phyloP scores from a whole-genome alignment of 208 protist species.

The Naegleria fowleri region DNA sequence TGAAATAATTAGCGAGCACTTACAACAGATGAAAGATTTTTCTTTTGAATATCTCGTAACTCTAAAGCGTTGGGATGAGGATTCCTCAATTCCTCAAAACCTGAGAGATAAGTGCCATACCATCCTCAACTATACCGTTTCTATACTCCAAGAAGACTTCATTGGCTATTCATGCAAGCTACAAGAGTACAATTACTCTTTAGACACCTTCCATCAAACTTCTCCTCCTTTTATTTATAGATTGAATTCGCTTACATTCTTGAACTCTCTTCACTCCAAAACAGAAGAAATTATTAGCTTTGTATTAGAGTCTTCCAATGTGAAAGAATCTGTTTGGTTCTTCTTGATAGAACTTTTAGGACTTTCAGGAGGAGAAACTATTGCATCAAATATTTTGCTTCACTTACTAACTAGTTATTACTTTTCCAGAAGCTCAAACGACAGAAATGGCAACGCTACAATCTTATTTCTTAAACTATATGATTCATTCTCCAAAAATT shows the following conservation, averaged over 20 bases:
- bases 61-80: background rate
- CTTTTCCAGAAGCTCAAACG: background rate
- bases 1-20: background rate
- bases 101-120: background rate
- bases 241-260: background rate
- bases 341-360: background rate
- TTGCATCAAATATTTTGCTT: background rate
- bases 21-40: background rate
- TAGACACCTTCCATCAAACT: background rate
- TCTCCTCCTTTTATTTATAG: background rate
- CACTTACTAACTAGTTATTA: background rate
- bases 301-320: background rate
- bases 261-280: background rate
- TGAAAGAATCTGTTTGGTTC: background rate
- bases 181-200: background rate
- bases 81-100: background rate
- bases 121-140: background rate
- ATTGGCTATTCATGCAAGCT: background rate
- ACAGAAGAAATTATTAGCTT: background rate
- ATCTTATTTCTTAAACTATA: background rate
- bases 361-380: background rate
- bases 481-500: background rate
- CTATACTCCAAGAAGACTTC: background rate
- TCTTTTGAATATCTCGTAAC: background rate
- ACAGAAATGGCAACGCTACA: background rate